Base-by-base conservation (phyloP, 768 basidiomycete species). In the Pulveroboletus frians region DNA sequence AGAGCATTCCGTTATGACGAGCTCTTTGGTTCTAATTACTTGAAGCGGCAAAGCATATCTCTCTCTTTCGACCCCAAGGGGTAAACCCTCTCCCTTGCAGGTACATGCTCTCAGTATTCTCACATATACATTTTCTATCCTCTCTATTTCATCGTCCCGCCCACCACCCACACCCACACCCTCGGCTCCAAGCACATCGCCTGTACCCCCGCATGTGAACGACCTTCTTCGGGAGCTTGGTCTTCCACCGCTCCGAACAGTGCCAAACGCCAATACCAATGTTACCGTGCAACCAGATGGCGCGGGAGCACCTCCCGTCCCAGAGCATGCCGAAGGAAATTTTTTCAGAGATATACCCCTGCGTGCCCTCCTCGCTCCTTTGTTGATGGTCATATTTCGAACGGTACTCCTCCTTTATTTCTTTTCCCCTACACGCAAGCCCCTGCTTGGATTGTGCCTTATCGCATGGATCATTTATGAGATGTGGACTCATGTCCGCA, bases 401-500 rank as follows among this genome's bases (percentile, higher is more conserved):
- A 85, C 83, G 4, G 57, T 78, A 11, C 72, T 89, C 11, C 70
- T 89, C 26, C 72, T 89, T 3, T 89, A 88, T 65, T 87, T 89
- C 64, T 82, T 89, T 58, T 82, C 83, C 4, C 87, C 87, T 0
- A 76, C 83, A 7, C 75, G 83, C 55, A 85, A 85, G 47, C 87
- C 87, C 5, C 62, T 88, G 17, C 77, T 88, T 50, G 84, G 80
- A 31, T 55, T 85, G 34, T 68, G 88, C 49, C 74, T 89, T 27
- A 67, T 82, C 20, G 77, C 73, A 2, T 88, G 84, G 84, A 78
- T 86, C 64, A 47, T 84, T 21, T 89, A 85, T 62, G 87, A 89
- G 64, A 80, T 84, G 30, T 87, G 84, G 84, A 77, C 76, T 44
- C 82, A 83, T 21, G 75, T 88, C 49, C 76, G 82, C 34, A 74